Evolutionary conservation across 2,329 filamentous ascomycete genomes (phyloP).

Genomic region (Verticillium dahliae): DNA sequence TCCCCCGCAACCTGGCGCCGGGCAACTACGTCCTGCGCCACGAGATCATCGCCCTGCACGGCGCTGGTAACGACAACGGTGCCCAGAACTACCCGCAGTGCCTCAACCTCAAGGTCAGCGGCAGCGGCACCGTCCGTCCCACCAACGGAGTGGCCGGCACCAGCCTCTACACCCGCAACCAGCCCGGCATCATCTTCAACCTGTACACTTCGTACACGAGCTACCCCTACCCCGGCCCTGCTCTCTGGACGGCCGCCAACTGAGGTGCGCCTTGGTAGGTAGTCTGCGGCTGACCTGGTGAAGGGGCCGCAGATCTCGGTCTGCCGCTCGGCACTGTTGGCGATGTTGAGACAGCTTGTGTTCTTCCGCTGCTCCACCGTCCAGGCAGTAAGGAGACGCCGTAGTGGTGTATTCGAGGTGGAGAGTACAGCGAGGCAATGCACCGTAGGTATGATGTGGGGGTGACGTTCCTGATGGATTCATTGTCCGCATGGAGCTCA

Average conservation of each 20-base stretch:
- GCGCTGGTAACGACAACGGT: slow-evolving; percentile 29
- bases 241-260: slow-evolving; percentile 11
- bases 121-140: slow-evolving; percentile 23
- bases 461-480: too few relatives aligned
- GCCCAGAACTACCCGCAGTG: slow-evolving; percentile 48
- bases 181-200: slow-evolving; percentile 29
- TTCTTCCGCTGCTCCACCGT: too few relatives aligned
- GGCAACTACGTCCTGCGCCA: slow-evolving; percentile 50
- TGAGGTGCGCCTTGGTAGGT: background rate
- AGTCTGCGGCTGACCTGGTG: background rate
- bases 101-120: slow-evolving; percentile 39
- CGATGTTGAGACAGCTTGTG: too few relatives aligned
- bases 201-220: slow-evolving; percentile 20
- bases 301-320: background rate
- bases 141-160: slow-evolving; percentile 25
- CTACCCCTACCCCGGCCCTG: slow-evolving; percentile 24
- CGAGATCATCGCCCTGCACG: slow-evolving; percentile 50
- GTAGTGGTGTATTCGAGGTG: too few relatives aligned
- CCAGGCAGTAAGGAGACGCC: too few relatives aligned
- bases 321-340: background rate
- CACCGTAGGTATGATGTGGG: too few relatives aligned
- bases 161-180: slow-evolving; percentile 25
- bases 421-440: too few relatives aligned
- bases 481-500: too few relatives aligned
- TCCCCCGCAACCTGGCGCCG: slow-evolving; percentile 37